phyloP scores from a whole-genome alignment of 306 rosid species.

The Cyamopsis tetragonoloba region DNA sequence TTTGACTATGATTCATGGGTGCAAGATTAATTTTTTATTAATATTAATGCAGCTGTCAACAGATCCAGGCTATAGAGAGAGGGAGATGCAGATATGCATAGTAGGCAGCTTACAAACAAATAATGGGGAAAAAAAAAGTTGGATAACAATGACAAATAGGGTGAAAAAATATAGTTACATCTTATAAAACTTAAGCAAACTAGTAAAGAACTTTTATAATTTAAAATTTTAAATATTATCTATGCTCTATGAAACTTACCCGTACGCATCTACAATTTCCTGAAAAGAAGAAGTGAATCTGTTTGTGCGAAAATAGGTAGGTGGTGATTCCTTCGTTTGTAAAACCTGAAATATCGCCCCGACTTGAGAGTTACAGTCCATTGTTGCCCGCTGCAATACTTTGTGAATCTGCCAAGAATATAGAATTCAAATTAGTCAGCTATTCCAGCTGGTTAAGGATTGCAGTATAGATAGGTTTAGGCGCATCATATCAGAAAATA shows the following conservation, averaged over 20 bases:
- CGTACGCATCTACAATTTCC: slow-evolving; percentile 85
- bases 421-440: slow-evolving; percentile 21
- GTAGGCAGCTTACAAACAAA: neutral
- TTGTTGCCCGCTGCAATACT: slow-evolving; percentile 54
- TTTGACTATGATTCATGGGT: neutral
- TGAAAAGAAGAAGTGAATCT: slow-evolving; percentile 69
- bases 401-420: slow-evolving; percentile 51
- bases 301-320: slow-evolving; percentile 68
- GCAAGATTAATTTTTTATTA: neutral
- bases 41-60: neutral
- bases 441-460: neutral
- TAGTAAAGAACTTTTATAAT: neutral
- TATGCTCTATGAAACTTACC: slow-evolving; percentile 44
- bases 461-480: neutral
- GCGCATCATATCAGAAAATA: slow-evolving; percentile 10
- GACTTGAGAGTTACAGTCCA: slow-evolving; percentile 58
- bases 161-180: neutral
- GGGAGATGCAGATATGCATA: neutral
- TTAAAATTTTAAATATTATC: neutral
- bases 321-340: slow-evolving; percentile 61
- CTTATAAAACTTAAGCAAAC: neutral
- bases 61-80: neutral
- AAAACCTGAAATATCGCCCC: slow-evolving; percentile 69
- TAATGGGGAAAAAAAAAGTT: neutral
- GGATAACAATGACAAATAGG: neutral